A percentile compares a stretch with the other conserved stretches of the same genome.
Evolutionary conservation across 139 green algal species (phyloP).

Genomic region (Chlorella sp.): DNA sequence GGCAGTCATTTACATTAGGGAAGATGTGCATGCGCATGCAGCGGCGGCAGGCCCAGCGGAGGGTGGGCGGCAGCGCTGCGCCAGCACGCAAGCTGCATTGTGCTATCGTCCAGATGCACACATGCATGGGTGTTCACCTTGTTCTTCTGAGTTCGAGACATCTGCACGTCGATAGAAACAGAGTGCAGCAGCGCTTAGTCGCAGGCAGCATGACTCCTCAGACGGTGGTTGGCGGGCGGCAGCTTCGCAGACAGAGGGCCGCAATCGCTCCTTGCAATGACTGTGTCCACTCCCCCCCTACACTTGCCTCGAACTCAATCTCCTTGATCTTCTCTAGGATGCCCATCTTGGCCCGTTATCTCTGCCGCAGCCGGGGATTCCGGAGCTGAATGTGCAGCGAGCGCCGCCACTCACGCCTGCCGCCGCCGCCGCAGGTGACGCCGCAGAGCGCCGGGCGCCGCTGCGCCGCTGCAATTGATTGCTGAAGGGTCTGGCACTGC

Average conservation of each 20-base stretch:
- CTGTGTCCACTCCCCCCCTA: not conserved
- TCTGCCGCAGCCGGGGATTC: slow-evolving; percentile 9
- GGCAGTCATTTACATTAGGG: no score
- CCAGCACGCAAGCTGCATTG: no score
- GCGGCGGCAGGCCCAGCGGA: no score
- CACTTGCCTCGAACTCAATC: slow-evolving; percentile 90
- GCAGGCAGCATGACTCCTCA: no score
- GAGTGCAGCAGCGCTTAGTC: not conserved
- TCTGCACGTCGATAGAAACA: slow-evolving; percentile 54
- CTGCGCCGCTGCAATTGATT: no score
- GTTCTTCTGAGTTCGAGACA: slow-evolving; percentile 98
- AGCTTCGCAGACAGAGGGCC: no score
- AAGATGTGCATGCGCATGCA: no score
- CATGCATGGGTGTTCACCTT: slow-evolving; percentile 65
- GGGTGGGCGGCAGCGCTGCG: no score
- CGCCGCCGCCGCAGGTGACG: not conserved
- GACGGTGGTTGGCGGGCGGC: no score
- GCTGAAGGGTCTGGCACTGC: no score
- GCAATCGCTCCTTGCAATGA: no score
- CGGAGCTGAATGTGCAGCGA: not conserved
- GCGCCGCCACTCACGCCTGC: not conserved
- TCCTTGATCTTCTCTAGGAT: slow-evolving; percentile 97
- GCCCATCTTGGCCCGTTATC: slow-evolving; percentile 68
- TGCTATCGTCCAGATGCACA: no score
- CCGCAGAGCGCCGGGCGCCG: not conserved